Base-by-base conservation (phyloP, 371 early-diverging fungal species). In the Haplosporangium sp. region DNA sequence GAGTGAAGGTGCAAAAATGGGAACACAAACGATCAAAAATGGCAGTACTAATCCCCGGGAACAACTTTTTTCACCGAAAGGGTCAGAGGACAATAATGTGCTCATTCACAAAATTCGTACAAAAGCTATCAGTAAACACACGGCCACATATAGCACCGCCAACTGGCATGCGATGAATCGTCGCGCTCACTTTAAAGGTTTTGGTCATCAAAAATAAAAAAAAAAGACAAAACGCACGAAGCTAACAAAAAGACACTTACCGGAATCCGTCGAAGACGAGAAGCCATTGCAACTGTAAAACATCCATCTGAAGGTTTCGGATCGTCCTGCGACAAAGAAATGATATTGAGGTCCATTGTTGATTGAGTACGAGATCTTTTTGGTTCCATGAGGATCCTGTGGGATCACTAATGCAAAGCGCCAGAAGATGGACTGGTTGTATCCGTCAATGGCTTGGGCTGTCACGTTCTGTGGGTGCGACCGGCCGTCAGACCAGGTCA, bases 261-360 rank as follows among this genome's bases (percentile, higher is more conserved):
- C 63, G n/a, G 77, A 65, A 29, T 77, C 72, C 4, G 64, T 63
- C 14, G 67, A 5, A 18, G 67, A 67, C 10, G 77, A 77, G 55
- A 77, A 77, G 5, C 77, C 77, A 41, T 77, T 77, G 59, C 77
- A 77, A 29, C 63, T 62, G 16, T 71, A 77, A 46, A 77, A 77
- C 67, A 81, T 81, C 83, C 87, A 90, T 2, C 86, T 77, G 86
- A 87, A 91, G 16, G 81, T 62, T 64, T 82, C 80, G 45, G 81
- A 65, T 55, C 83, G 76, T 45, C 83, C 84, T 0, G 88, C 85
- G 40, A 88, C 72, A 69, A 62, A 68, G 81, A 88, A 88, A 64
- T 47, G 54, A 60, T 86, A 81, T 3, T 65, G 64, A 1, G 81
- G 80, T 0, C 81, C 81, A 11, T 57, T 40, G 81, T 88, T 85